Percentiles rank a stretch among this genome's conserved stretches.
Conservation (phyloP, 768 basidiomycete species). For the Lactifluus hygrophoroides region DNA sequence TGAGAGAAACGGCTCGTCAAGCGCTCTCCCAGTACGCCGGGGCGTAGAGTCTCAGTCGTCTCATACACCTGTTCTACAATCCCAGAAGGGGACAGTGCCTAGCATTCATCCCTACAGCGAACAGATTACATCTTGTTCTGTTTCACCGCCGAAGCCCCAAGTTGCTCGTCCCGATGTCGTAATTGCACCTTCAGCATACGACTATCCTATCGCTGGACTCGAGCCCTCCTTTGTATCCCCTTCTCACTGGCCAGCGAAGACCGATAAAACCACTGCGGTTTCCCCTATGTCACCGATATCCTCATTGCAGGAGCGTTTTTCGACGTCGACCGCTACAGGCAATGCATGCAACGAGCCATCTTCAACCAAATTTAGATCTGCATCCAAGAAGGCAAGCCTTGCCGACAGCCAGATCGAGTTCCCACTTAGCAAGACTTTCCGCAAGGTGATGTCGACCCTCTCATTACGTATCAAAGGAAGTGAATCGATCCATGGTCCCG, state of each 20-base stretch:
- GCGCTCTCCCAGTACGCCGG: conserved; percentile 27
- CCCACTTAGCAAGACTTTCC: conserved; percentile 10
- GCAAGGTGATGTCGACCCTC: conserved; percentile 17
- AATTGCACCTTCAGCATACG: not conserved
- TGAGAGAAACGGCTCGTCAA: conserved; percentile 28
- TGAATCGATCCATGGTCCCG: not conserved
- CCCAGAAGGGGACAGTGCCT: conserved; percentile 17
- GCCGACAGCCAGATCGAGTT: not conserved
- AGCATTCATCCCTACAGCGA: conserved; percentile 31
- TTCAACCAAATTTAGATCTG: not conserved
- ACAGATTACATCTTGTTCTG: conserved; percentile 58
- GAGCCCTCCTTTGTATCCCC: not conserved
- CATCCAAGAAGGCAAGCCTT: conserved; percentile 2
- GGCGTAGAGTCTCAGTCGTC: conserved; percentile 39
- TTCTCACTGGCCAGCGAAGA: not conserved
- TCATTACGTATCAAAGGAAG: conserved; percentile 6
- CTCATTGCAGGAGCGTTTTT: not conserved
- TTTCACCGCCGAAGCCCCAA: conserved; percentile 34
- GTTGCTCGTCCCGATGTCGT: conserved; percentile 17
- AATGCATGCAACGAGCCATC: not conserved
- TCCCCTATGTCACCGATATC: not conserved
- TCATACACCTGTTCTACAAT: conserved; percentile 41
- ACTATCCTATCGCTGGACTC: not conserved
- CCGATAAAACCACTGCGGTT: not conserved
- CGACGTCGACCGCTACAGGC: not conserved